Base-by-base conservation (phyloP, 495 filamentous ascomycete genomes). In the Penicillium chermesinum region DNA sequence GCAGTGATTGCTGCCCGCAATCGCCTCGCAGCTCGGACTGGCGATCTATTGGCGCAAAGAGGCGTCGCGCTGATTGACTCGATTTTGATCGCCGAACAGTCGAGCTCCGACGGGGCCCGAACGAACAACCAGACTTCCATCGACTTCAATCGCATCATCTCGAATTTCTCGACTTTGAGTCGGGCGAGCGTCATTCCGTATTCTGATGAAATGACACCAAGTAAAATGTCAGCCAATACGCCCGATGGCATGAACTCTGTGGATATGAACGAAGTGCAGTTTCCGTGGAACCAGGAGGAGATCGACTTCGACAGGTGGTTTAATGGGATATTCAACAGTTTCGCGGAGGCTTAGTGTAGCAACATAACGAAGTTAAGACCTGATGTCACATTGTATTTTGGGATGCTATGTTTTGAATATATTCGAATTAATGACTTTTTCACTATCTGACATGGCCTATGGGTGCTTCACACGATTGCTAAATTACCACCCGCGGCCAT, bases 1-100 rank as follows among this genome's bases (percentile, higher is more conserved):
- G 62, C 60, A 12, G 57, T 65, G 2, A 6, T 50, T 2, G 49
- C 57, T 4, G 62, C 62, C 17, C 60, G 62, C 32, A 41, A 50
- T 37, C 60, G 62, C 15, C 60, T 65, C 13, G 55, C 60, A 7
- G 21, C 39, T 13, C 48, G 59, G 12, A 44, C 39, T 8, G 42
- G 49, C 13, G 62, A 65, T 43, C 17, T 63, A 0, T 55, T 65
- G 32, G 62, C 62, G 8, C 62, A 65, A 18, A 48, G 62, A 19
- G 62, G 62, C 2, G 62, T 65, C 12, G 60, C 62, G 18, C 52
- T 65, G 4, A 63, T 65, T n/a, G 52, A 65, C 41, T 57, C 62
- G 2, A 63, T 65, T 7, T 54, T 58, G 9, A 57, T 55, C 25
- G 48, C 62, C 0, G 62, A 63, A 18, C 55, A 44, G 8, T 43